These are phyloP conservation scores for Hypoxylon fuscum DNA, from an alignment of 495 filamentous ascomycete genomes.

Conservation along the genomic window DNA sequence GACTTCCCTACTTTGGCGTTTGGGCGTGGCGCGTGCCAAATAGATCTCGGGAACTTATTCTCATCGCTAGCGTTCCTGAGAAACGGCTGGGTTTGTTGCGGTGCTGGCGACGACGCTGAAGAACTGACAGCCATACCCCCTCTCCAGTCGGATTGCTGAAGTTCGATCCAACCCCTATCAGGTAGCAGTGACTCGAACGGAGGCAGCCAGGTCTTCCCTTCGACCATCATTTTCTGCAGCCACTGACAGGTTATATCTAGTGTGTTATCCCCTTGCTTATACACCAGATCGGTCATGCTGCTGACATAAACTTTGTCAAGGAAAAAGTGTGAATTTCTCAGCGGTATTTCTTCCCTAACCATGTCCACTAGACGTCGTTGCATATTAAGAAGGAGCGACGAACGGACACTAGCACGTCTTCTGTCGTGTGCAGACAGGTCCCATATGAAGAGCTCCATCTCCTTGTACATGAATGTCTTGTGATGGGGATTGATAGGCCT, in stretches of 20 bases:
- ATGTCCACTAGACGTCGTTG: conserved; percentile 50
- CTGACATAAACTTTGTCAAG: conserved; percentile 53
- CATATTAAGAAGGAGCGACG: conserved; percentile 45
- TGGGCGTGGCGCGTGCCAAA: conserved; percentile 54
- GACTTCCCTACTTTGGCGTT: conserved; percentile 31
- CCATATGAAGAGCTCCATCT: conserved; percentile 59
- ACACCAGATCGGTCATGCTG: conserved; percentile 26
- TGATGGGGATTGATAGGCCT: conserved; percentile 48
- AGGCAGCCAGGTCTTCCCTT: conserved; percentile 44
- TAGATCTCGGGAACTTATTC: conserved; percentile 44
- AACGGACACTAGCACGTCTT: not conserved
- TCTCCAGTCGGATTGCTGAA: conserved; percentile 17
- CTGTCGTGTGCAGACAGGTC: conserved; percentile 44
- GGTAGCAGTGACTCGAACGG: conserved; percentile 35
- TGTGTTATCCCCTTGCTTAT: conserved; percentile 8
- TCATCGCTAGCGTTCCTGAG: conserved; percentile 26
- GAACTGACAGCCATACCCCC: not conserved
- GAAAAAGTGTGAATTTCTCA: conserved; percentile 34
- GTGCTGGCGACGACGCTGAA: not conserved
- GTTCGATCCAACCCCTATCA: conserved; percentile 28
- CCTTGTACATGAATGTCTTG: not conserved
- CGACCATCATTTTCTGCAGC: conserved; percentile 31
- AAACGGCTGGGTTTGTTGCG: not conserved
- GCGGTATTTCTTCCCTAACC: conserved; percentile 33
- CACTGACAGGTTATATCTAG: conserved; percentile 28